A percentile compares a stretch with the other conserved stretches of the same genome.
These are phyloP conservation scores for Trametes elegans DNA, from an alignment of 768 basidiomycete species.

Conservation along the genomic window DNA sequence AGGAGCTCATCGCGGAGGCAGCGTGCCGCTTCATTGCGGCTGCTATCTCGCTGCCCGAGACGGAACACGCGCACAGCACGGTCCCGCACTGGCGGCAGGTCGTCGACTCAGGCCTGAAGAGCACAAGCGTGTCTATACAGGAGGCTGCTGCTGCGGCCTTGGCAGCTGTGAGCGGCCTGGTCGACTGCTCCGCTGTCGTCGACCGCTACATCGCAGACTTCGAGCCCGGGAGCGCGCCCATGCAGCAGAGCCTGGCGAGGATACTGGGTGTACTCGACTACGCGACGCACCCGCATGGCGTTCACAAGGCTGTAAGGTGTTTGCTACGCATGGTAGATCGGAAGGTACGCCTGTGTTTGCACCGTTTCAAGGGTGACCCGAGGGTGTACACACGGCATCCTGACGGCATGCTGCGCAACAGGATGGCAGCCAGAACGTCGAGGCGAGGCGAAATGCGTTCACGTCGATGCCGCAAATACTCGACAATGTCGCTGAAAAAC, in stretches of 20 bases:
- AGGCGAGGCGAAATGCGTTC: constrained; percentile 58
- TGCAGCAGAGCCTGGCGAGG: constrained; percentile 74
- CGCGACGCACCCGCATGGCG: constrained; percentile 47
- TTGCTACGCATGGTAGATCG: constrained; percentile 59
- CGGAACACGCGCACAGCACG: constrained; percentile 33
- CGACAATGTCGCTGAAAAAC: constrained; percentile 39
- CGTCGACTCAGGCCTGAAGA: constrained; percentile 70
- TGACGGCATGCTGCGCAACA: constrained; percentile 20
- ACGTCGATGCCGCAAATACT: constrained; percentile 49
- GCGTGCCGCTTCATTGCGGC: constrained; percentile 69
- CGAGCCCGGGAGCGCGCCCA: constrained; percentile 43
- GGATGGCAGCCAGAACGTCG: constrained; percentile 44
- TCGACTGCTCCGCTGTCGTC: constrained; percentile 62
- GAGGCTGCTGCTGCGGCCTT: constrained; percentile 74
- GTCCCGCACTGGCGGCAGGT: constrained; percentile 66
- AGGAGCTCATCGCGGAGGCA: constrained; percentile 69
- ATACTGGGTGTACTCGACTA: constrained; percentile 72
- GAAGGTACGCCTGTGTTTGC: constrained; percentile 40
- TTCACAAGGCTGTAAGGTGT: constrained; percentile 53
- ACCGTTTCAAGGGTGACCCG: constrained; percentile 17
- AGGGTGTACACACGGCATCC: not conserved
- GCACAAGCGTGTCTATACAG: constrained; percentile 62
- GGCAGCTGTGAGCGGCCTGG: constrained; percentile 63
- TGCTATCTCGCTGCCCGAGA: constrained; percentile 58
- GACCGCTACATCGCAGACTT: constrained; percentile 68